Percentiles rank a stretch among this genome's conserved stretches.
Conservation (phyloP, 2,329 filamentous ascomycete species). For the Exophiala viscosa region DNA sequence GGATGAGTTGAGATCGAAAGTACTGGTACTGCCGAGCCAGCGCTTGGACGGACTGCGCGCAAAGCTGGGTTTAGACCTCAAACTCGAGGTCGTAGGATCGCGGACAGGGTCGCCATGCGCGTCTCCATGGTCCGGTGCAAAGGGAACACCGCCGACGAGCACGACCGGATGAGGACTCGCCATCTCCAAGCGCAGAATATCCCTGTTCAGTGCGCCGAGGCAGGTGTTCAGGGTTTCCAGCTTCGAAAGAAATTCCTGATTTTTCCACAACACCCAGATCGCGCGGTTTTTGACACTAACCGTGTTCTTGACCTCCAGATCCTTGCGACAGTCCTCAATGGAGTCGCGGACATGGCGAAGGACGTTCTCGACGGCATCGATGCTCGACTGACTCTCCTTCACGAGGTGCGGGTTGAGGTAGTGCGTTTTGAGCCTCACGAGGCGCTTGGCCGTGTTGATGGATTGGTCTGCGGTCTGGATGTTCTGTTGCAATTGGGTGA, state of each 20-base stretch:
- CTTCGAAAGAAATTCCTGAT: conserved; percentile 3
- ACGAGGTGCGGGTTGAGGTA: conserved; percentile 1
- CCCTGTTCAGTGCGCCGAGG: conserved; percentile 1
- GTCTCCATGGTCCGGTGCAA: too few relatives aligned
- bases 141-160: too few relatives aligned
- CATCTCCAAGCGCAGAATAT: conserved; percentile 4
- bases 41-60: too few relatives aligned
- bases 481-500: conserved; percentile 3
- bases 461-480: conserved; percentile 1
- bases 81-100: too few relatives aligned
- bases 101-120: too few relatives aligned
- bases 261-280: conserved; percentile 6
- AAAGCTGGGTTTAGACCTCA: too few relatives aligned
- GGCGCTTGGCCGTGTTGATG: conserved; percentile 2
- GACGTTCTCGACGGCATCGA: neutral
- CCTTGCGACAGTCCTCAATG: conserved; percentile 5
- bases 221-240: conserved; percentile 1
- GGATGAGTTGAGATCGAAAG: too few relatives aligned
- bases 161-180: neutral
- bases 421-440: neutral
- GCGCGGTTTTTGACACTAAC: conserved; percentile 1
- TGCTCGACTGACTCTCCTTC: neutral
- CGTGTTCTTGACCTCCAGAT: conserved; percentile 1
- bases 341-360: conserved; percentile 1
- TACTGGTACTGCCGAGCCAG: too few relatives aligned